Conservation (phyloP, 208 protist genomes). For the Acanthamoeba royreba region DNA sequence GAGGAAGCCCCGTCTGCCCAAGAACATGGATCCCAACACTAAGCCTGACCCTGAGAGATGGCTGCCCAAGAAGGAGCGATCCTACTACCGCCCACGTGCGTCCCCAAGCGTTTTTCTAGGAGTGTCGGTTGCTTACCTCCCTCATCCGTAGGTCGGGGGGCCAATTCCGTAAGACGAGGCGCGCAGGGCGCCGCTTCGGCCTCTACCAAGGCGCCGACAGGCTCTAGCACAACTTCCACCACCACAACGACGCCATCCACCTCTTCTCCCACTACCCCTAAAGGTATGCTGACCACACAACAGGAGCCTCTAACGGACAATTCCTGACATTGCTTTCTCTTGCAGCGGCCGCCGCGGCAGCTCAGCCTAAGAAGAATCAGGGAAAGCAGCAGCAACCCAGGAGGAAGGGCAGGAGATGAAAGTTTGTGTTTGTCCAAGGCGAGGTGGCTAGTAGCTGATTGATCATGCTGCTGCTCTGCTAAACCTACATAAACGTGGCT, state of each 20-base stretch:
- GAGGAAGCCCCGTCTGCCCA: conserved; percentile 29
- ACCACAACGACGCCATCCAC: not conserved
- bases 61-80: conserved; percentile 56
- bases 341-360: not conserved
- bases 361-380: not conserved
- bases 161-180: not conserved
- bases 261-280: not conserved
- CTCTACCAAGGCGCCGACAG: not conserved
- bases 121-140: not conserved
- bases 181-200: not conserved
- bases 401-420: not conserved
- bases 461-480: no score
- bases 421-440: not conserved
- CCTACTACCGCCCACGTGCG: conserved; percentile 43
- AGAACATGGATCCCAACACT: conserved; percentile 31
- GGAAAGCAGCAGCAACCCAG: not conserved
- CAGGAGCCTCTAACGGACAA: not conserved
- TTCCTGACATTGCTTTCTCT: not conserved
- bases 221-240: not conserved
- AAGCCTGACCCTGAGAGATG: conserved; percentile 51
- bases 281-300: not conserved
- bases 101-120: not conserved
- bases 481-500: no score
- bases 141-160: not conserved
- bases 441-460: no score